A percentile compares a stretch with the other conserved stretches of the same genome.
These are phyloP conservation scores for Scutellaria minor DNA, from an alignment of 257 asterid genomes.

Conservation along the genomic window DNA sequence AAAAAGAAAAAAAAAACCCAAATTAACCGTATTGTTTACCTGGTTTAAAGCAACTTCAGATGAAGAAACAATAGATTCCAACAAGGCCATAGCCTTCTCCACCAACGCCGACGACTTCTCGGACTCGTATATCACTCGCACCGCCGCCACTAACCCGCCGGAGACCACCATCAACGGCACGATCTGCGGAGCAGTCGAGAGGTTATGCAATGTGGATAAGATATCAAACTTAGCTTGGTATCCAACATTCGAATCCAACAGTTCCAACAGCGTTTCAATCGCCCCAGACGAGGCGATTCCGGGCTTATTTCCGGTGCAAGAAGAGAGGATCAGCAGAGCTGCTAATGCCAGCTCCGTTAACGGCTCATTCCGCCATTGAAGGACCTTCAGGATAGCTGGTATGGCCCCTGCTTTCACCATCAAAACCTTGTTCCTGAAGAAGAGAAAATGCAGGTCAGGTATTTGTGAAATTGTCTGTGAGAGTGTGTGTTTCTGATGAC, in stretches of 20 bases:
- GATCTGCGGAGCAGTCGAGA: slow-evolving; percentile 58
- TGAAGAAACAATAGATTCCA: slow-evolving; percentile 59
- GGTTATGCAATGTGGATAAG: slow-evolving; percentile 68
- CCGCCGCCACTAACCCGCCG: slow-evolving; percentile 49
- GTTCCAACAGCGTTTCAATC: slow-evolving; percentile 50
- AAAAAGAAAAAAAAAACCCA: too few relatives aligned
- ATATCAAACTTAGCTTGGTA: slow-evolving; percentile 62
- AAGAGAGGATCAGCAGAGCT: slow-evolving; percentile 65
- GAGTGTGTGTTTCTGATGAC: not conserved
- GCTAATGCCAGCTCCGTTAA: slow-evolving; percentile 61
- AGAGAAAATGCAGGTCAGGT: too few relatives aligned
- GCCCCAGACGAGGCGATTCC: slow-evolving; percentile 71
- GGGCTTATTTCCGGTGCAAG: slow-evolving; percentile 66
- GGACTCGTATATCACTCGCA: slow-evolving; percentile 40
- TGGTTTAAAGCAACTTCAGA: slow-evolving; percentile 58
- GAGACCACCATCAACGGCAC: slow-evolving; percentile 51
- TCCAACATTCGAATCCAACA: slow-evolving; percentile 48
- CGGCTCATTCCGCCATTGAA: slow-evolving; percentile 52
- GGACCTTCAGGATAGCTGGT: slow-evolving; percentile 53
- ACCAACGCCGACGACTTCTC: slow-evolving; percentile 60
- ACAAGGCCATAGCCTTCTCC: slow-evolving; percentile 63
- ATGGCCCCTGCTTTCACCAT: slow-evolving; percentile 69
- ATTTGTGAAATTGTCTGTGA: too few relatives aligned
- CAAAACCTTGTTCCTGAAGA: slow-evolving; percentile 65
- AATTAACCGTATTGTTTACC: slow-evolving; percentile 20